These are phyloP conservation scores for Monilinia polystroma DNA, from an alignment of 2,329 filamentous ascomycete species.

Conservation along the genomic window DNA sequence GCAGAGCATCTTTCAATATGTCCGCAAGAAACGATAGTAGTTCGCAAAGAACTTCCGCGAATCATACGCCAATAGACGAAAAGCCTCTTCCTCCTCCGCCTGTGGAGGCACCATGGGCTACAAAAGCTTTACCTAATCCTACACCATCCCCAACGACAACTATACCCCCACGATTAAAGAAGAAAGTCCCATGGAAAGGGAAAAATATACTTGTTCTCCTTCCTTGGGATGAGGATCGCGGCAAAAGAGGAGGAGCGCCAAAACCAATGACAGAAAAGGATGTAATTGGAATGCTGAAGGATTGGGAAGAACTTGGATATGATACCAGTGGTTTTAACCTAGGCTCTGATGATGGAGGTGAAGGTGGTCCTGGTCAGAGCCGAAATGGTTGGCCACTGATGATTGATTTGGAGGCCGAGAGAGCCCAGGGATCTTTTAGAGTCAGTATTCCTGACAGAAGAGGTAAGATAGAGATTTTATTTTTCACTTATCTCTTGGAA, in stretches of 20 bases:
- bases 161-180: conserved; percentile 60
- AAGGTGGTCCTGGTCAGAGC: conserved; percentile 52
- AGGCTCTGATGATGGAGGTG: conserved; percentile 43
- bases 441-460: conserved; percentile 61
- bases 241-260: conserved; percentile 53
- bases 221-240: conserved; percentile 65
- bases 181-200: conserved; percentile 72
- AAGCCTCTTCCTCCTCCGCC: conserved; percentile 43
- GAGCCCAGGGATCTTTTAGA: conserved; percentile 52
- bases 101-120: conserved; percentile 30
- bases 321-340: conserved; percentile 67
- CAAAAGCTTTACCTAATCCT: conserved; percentile 26
- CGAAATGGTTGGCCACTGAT: conserved; percentile 65
- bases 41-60: conserved; percentile 29
- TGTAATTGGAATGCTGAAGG: conserved; percentile 59
- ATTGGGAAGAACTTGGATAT: conserved; percentile 70
- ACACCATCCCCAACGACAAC: conserved; percentile 38
- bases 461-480: conserved; percentile 32
- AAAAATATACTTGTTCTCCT: conserved; percentile 72
- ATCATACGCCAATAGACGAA: conserved; percentile 39
- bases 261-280: conserved; percentile 56
- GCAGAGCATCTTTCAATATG: conserved; percentile 27
- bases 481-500: background rate
- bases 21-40: conserved; percentile 30
- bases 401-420: conserved; percentile 57